Evolutionary conservation across 2,329 filamentous ascomycete genomes (phyloP), one percentile per base, ranked within the genome.

Genomic region (Nemania bipapillata): DNA sequence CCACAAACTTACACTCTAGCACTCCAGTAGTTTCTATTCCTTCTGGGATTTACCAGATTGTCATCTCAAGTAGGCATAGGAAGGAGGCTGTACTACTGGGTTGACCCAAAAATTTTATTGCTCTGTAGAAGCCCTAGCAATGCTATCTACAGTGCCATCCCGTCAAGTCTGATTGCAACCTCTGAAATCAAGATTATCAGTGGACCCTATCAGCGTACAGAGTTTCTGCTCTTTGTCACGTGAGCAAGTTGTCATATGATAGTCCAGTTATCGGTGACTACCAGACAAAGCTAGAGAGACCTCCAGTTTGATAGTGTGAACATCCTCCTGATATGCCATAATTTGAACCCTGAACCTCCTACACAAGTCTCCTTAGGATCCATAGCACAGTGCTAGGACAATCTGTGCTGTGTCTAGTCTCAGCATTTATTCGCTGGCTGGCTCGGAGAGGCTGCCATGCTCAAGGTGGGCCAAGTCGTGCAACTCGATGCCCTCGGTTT

Each of bases 121-220:
- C 40, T 40, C 35, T 52, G 45, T 2, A 52, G 32, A 2, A 60
- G 12, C 15, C n/a, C 35, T 45, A 35, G 4, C n/a, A 37, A 12
- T 60, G 17, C 22, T 20, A 20, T 47, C 20, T 57, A n/a, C 52
- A 45, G 15, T 26, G 6, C 24, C 40, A 35, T 50, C 7, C 4
- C 47, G 26, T 15, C 20, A 37, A 24, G 9, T 12, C 12, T 35
- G 26, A 49, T 26, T 7, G 32, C 28, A 12, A 26, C 28, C 45
- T 53, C 50, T 49, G 37, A 53, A 8, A 28, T 42, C 28, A 53
- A 32, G n/a, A n/a, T n/a, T n/a, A n/a, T n/a, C n/a, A n/a, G n/a
- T 2, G 32, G 12, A 45, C 26, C 37, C 40, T 15, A n/a, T 28
- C 30, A 49, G 37, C 62, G 49, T 55, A 20, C 42, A 24, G 28